phyloP scores from a whole-genome alignment of 1,284 basidiomycete species.

The Apiotrichum gamsii region DNA sequence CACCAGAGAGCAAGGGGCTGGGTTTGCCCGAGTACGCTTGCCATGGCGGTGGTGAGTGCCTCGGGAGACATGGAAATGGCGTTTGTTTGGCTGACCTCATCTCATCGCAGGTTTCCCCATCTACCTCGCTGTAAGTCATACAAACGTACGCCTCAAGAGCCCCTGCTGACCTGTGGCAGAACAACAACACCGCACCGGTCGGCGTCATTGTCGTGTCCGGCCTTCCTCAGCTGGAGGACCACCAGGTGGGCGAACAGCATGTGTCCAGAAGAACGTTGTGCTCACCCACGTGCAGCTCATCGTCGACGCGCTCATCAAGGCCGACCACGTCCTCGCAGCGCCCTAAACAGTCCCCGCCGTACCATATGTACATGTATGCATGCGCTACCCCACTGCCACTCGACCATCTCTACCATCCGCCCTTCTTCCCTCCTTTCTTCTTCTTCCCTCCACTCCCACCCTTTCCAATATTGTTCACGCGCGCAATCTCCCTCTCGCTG shows the following conservation, averaged over 20 bases:
- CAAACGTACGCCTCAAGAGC: too few relatives aligned
- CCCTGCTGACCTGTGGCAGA: slow-evolving; percentile 2
- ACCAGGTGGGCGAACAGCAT: slow-evolving; percentile 33
- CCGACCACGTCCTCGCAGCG: slow-evolving; percentile 15
- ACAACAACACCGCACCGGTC: slow-evolving; percentile 30
- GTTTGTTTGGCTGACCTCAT: not conserved
- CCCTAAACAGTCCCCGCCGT: too few relatives aligned
- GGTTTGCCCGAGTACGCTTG: slow-evolving; percentile 39
- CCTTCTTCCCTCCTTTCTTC: slow-evolving; percentile 11
- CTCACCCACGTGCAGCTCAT: slow-evolving; percentile 8
- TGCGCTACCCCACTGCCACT: too few relatives aligned
- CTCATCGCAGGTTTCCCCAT: slow-evolving; percentile 45
- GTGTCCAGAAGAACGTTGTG: too few relatives aligned
- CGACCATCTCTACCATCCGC: too few relatives aligned
- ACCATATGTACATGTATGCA: too few relatives aligned
- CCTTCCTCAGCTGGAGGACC: slow-evolving; percentile 44
- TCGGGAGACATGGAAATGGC: not conserved
- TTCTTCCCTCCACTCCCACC: slow-evolving; percentile 5
- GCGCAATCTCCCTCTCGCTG: slow-evolving; percentile 37
- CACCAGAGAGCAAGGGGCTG: slow-evolving; percentile 27
- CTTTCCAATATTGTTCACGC: slow-evolving; percentile 19
- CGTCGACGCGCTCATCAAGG: slow-evolving; percentile 20
- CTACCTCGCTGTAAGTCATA: slow-evolving; percentile 29
- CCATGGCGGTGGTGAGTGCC: slow-evolving; percentile 39
- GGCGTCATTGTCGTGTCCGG: slow-evolving; percentile 47